Percentiles rank a stretch among this genome's conserved stretches.
phyloP scores from a whole-genome alignment of 495 filamentous ascomycete genomes.

The Neurospora sp. region DNA sequence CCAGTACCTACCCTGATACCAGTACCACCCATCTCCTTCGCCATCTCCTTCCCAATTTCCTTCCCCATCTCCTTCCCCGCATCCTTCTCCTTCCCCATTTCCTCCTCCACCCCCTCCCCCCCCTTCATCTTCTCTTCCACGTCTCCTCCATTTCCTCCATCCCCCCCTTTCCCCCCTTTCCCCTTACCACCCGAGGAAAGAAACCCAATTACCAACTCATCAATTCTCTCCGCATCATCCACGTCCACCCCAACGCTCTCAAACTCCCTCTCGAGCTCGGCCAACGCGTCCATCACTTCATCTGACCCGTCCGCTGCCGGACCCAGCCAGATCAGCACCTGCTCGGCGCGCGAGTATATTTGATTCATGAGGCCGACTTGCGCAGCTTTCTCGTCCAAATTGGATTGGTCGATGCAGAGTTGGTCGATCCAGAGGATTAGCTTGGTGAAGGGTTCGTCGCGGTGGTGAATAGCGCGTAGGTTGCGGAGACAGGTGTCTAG shows the following conservation, averaged over 20 bases:
- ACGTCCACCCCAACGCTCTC: neutral
- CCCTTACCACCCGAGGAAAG: too few species aligned
- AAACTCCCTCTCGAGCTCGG: neutral
- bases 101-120: too few species aligned
- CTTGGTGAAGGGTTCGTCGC: neutral
- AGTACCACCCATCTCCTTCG: too few species aligned
- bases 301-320: neutral
- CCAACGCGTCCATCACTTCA: neutral
- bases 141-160: too few species aligned
- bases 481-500: neutral
- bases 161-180: too few species aligned
- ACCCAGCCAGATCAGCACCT: conserved; percentile 20
- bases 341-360: conserved; percentile 12
- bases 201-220: too few species aligned
- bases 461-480: neutral
- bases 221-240: neutral
- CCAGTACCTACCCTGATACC: too few species aligned
- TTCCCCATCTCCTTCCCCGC: too few species aligned
- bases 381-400: conserved; percentile 8
- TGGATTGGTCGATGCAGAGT: conserved; percentile 22
- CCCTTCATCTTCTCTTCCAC: too few species aligned
- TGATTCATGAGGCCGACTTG: conserved; percentile 20
- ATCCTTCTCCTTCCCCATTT: too few species aligned
- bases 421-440: conserved; percentile 11
- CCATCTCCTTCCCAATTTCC: too few species aligned